Evolutionary conservation across 176 grass and related monocot genomes (phyloP).

Genomic region (Paspalum notatum): DNA sequence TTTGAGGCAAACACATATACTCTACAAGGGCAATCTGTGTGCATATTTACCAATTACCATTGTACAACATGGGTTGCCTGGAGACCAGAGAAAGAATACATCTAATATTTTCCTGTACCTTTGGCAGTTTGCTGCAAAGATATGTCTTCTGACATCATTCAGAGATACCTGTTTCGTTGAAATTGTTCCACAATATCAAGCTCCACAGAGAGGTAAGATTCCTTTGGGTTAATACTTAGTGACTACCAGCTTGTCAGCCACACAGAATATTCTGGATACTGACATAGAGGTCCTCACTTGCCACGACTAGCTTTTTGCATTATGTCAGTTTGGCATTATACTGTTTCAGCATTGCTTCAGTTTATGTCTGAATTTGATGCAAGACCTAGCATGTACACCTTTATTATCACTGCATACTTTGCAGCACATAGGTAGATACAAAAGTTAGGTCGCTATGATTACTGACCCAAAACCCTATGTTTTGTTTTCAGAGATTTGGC

Average conservation of each 20-base stretch:
- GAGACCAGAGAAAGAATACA: neutral
- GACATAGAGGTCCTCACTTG: neutral
- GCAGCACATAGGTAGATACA: neutral
- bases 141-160: slow-evolving; percentile 98
- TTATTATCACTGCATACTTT: neutral
- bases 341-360: slow-evolving; percentile 17
- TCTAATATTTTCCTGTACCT: slow-evolving; percentile 43
- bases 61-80: neutral
- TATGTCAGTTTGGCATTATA: neutral
- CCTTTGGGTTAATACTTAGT: neutral
- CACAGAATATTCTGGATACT: neutral
- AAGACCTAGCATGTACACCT: neutral
- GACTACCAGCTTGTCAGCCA: neutral
- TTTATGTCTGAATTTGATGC: neutral
- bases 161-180: slow-evolving; percentile 98
- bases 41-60: neutral
- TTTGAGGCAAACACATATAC: slow-evolving; percentile 8
- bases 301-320: neutral
- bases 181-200: slow-evolving; percentile 84
- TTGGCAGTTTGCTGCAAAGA: slow-evolving; percentile 93
- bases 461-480: slow-evolving; percentile 8
- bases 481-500: slow-evolving; percentile 86
- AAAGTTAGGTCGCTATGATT: slow-evolving; percentile 1
- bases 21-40: neutral
- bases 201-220: slow-evolving; percentile 85